A percentile compares a stretch with the other conserved stretches of the same genome.
These are phyloP conservation scores for Knufia fluminis DNA, from an alignment of 2,329 filamentous ascomycete species.

Conservation along the genomic window DNA sequence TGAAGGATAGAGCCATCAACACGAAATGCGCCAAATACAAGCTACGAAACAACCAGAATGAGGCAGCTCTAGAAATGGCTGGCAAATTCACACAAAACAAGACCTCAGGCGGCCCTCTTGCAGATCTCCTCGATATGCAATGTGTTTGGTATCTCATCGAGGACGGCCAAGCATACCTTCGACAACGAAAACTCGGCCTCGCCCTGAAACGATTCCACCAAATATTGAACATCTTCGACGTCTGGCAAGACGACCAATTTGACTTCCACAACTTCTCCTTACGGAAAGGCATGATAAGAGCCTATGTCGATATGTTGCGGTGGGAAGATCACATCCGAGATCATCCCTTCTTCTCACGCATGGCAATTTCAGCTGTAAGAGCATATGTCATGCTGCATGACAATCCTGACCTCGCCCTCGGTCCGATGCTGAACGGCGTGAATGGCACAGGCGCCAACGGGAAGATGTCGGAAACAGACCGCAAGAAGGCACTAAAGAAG, in stretches of 20 bases:
- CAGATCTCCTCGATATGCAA: slow-evolving; percentile 95
- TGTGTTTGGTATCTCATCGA: slow-evolving; percentile 95
- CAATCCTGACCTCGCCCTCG: slow-evolving; percentile 57
- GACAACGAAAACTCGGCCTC: slow-evolving; percentile 71
- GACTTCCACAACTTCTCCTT: slow-evolving; percentile 97
- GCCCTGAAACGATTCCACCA: slow-evolving; percentile 88
- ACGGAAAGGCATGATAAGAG: slow-evolving; percentile 89
- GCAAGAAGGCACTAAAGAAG: slow-evolving; percentile 84
- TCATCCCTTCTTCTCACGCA: slow-evolving; percentile 84
- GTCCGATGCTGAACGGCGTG: slow-evolving; percentile 47
- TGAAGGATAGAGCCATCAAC: slow-evolving; percentile 94
- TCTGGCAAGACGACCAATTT: slow-evolving; percentile 97
- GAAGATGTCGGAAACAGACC: slow-evolving; percentile 50
- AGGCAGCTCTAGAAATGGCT: slow-evolving; percentile 77
- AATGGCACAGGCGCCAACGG: slow-evolving; percentile 43
- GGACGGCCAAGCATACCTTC: slow-evolving; percentile 80
- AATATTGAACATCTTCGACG: slow-evolving; percentile 85
- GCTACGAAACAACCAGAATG: slow-evolving; percentile 82
- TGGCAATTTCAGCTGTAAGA: slow-evolving; percentile 70
- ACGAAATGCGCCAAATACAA: slow-evolving; percentile 97
- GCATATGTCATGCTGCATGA: slow-evolving; percentile 75
- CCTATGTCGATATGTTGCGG: slow-evolving; percentile 90
- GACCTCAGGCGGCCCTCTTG: slow-evolving; percentile 74
- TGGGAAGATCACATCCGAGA: slow-evolving; percentile 91
- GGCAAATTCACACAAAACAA: slow-evolving; percentile 91